phyloP scores from a whole-genome alignment of 2,329 filamentous ascomycete species.

The Scytalidium lignicola region DNA sequence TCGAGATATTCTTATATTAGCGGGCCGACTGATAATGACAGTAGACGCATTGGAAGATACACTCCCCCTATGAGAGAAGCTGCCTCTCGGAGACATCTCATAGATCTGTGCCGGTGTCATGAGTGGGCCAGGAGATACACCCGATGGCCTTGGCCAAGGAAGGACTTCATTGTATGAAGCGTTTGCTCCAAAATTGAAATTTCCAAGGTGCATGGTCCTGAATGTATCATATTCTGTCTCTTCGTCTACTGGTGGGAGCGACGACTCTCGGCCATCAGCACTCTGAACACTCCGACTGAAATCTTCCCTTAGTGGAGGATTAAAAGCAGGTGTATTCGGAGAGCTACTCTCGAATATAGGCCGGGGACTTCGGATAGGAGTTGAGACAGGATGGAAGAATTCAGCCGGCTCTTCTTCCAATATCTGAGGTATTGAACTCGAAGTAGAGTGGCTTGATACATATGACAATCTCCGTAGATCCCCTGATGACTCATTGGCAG shows the following conservation, averaged over 20 bases:
- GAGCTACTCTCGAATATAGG: too few relatives aligned
- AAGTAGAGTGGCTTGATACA: conserved; percentile 8
- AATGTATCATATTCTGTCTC: background rate
- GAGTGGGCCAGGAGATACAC: background rate
- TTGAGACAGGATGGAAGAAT: conserved; percentile 12
- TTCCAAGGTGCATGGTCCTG: background rate
- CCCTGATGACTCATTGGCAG: too few relatives aligned
- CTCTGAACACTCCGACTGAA: background rate
- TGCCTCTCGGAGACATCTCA: background rate
- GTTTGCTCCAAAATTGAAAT: background rate
- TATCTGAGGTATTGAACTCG: conserved; percentile 13
- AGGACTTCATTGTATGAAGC: background rate
- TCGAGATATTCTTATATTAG: conserved; percentile 3
- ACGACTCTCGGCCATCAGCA: background rate
- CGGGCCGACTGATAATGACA: conserved; percentile 7
- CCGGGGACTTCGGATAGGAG: conserved; percentile 2
- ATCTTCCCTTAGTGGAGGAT: background rate
- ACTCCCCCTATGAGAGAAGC: conserved; percentile 11
- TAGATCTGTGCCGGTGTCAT: background rate
- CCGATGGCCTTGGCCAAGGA: background rate
- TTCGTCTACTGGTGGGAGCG: background rate
- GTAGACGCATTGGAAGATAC: conserved; percentile 16
- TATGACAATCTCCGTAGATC: conserved; percentile 1
- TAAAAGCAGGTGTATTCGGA: background rate
- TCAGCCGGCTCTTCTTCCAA: conserved; percentile 13